phyloP scores from a whole-genome alignment of 2,329 filamentous ascomycete species.

The Trichoderma atroviride region DNA sequence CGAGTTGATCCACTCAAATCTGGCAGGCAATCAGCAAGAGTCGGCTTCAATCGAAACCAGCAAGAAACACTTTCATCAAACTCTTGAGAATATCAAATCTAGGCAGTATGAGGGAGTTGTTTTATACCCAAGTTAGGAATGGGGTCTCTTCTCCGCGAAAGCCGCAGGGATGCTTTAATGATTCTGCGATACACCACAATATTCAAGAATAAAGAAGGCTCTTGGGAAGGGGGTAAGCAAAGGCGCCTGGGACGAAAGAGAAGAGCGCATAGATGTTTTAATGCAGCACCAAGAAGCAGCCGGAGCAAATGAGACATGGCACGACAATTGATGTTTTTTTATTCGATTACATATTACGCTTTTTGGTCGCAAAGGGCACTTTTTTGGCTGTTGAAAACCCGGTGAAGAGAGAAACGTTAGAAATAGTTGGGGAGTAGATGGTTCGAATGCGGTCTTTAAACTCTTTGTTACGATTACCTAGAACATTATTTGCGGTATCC shows the following conservation, averaged over 20 bases:
- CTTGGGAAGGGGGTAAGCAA: background rate
- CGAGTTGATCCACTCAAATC: conserved; percentile 95
- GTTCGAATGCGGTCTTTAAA: background rate
- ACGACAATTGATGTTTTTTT: conserved; percentile 27
- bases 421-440: background rate
- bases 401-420: background rate
- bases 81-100: conserved; percentile 87
- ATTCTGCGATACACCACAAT: background rate
- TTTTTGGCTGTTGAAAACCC: background rate
- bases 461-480: background rate
- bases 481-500: background rate
- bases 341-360: conserved; percentile 8
- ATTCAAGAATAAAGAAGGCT: conserved; percentile 1
- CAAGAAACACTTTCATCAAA: conserved; percentile 91
- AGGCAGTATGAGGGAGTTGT: conserved; percentile 93
- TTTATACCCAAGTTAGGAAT: conserved; percentile 56
- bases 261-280: conserved; percentile 23
- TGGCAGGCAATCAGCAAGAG: conserved; percentile 81
- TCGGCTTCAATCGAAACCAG: conserved; percentile 84
- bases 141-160: background rate
- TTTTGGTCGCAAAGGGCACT: background rate
- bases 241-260: conserved; percentile 10
- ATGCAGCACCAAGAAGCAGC: conserved; percentile 15
- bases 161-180: background rate
- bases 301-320: conserved; percentile 18